Conservation (phyloP, 2,329 filamentous ascomycete genomes). For the Ustilaginoidea virens region DNA sequence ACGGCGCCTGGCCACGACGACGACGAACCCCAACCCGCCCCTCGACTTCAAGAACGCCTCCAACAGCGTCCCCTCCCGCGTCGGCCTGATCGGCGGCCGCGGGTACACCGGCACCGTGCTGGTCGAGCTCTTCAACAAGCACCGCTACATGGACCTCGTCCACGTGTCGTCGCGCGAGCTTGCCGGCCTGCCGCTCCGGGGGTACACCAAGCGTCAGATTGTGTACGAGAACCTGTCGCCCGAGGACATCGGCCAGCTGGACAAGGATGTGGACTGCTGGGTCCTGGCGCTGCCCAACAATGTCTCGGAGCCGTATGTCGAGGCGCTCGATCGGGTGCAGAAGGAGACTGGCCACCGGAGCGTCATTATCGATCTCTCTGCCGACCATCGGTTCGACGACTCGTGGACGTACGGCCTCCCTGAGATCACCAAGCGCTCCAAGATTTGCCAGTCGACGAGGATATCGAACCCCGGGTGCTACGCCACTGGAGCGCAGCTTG, state of each 20-base stretch:
- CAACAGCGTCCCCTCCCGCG: conserved; percentile 60
- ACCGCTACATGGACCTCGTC: conserved; percentile 77
- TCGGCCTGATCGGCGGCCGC: conserved; percentile 79
- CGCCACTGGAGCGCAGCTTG: conserved; percentile 81
- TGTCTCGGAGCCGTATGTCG: conserved; percentile 85
- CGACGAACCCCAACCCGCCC: conserved; percentile 37
- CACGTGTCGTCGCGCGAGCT: conserved; percentile 92
- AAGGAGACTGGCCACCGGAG: conserved; percentile 40
- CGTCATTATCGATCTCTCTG: conserved; percentile 85
- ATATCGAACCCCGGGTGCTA: conserved; percentile 95
- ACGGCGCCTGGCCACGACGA: too few relatives aligned
- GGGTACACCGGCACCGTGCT: conserved; percentile 50
- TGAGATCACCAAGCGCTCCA: conserved; percentile 62
- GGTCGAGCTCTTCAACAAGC: conserved; percentile 71
- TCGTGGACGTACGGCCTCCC: conserved; percentile 78
- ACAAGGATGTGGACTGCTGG: conserved; percentile 84
- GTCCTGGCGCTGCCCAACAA: conserved; percentile 95
- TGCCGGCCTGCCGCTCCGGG: conserved; percentile 69
- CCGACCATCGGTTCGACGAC: conserved; percentile 82
- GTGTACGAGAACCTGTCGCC: conserved; percentile 81
- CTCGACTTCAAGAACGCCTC: conserved; percentile 77
- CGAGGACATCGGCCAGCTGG: conserved; percentile 76
- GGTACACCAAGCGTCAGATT: conserved; percentile 82
- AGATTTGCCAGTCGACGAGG: conserved; percentile 62
- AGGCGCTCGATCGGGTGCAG: conserved; percentile 63